Percentiles rank a stretch among this genome's conserved stretches.
Evolutionary conservation across 441 rosid species (phyloP).

Genomic region (Corymbia citriodora): DNA sequence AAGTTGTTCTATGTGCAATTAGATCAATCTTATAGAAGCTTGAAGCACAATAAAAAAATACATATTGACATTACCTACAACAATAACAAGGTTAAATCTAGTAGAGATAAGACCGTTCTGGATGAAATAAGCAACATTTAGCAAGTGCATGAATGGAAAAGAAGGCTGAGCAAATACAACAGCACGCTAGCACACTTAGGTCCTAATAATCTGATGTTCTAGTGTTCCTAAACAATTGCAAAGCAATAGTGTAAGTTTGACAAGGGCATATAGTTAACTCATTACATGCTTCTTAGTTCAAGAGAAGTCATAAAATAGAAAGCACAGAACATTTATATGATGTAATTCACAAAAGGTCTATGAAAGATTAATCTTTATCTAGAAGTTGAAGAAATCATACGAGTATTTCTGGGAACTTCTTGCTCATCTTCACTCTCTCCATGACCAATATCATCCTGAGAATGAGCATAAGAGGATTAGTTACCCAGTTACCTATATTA

Average conservation of each 20-base stretch:
- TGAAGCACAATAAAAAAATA: background rate
- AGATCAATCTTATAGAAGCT: conserved; percentile 1
- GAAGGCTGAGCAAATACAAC: background rate
- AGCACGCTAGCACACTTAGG: background rate
- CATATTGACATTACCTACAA: background rate
- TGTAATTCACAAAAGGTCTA: background rate
- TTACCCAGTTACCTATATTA: background rate
- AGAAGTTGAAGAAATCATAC: conserved; percentile 33
- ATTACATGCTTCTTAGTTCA: background rate
- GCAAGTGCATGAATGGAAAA: background rate
- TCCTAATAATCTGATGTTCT: background rate
- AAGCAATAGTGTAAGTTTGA: background rate
- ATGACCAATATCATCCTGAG: conserved; percentile 71
- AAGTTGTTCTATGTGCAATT: conserved; percentile 2
- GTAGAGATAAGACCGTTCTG: background rate
- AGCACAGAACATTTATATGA: background rate
- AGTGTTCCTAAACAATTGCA: background rate
- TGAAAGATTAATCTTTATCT: background rate
- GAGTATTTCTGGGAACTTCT: conserved; percentile 23
- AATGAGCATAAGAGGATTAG: conserved; percentile 6
- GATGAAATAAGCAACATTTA: background rate
- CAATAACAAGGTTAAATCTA: background rate
- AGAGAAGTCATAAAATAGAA: background rate
- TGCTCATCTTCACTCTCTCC: conserved; percentile 73
- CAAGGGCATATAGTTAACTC: background rate